A percentile compares a stretch with the other conserved stretches of the same genome.
These are phyloP conservation scores for Cajanus cajan DNA, from an alignment of 306 rosid genomes.

Conservation along the genomic window DNA sequence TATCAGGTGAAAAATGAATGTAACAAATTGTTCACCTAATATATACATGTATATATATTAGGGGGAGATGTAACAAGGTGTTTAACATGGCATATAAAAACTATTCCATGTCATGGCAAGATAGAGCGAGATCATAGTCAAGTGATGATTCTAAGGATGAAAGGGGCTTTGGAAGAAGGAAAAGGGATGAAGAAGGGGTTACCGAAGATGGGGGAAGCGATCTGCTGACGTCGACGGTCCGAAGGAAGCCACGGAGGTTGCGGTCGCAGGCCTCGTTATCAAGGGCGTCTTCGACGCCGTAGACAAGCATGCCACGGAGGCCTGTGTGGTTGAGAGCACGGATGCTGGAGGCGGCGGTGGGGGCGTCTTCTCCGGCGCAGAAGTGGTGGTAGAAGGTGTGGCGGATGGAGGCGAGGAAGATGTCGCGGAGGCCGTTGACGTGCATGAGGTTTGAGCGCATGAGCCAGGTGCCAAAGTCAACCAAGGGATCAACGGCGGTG, in stretches of 20 bases:
- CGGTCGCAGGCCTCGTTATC: conserved; percentile 64
- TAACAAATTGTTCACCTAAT: no score
- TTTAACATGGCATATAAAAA: neutral
- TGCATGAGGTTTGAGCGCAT: conserved; percentile 69
- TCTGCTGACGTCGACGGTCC: conserved; percentile 53
- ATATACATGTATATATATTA: no score
- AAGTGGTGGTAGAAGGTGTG: conserved; percentile 60
- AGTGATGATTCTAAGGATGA: neutral
- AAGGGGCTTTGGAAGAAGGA: no score
- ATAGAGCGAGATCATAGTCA: neutral
- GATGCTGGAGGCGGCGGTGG: conserved; percentile 44
- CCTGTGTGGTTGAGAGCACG: conserved; percentile 47
- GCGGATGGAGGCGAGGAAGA: conserved; percentile 31
- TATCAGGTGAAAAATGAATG: no score
- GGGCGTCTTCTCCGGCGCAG: conserved; percentile 80
- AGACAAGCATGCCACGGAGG: conserved; percentile 74
- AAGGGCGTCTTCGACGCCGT: conserved; percentile 69
- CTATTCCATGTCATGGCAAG: no score
- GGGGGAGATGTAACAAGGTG: neutral
- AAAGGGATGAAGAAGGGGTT: neutral
- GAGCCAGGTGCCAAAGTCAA: conserved; percentile 76
- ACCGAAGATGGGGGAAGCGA: conserved; percentile 80
- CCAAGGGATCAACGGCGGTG: conserved; percentile 69
- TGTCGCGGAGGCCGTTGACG: neutral
- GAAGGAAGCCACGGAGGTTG: conserved; percentile 56